These are phyloP conservation scores for Phialophora macrospora DNA, from an alignment of 2,329 filamentous ascomycete species.

Conservation along the genomic window DNA sequence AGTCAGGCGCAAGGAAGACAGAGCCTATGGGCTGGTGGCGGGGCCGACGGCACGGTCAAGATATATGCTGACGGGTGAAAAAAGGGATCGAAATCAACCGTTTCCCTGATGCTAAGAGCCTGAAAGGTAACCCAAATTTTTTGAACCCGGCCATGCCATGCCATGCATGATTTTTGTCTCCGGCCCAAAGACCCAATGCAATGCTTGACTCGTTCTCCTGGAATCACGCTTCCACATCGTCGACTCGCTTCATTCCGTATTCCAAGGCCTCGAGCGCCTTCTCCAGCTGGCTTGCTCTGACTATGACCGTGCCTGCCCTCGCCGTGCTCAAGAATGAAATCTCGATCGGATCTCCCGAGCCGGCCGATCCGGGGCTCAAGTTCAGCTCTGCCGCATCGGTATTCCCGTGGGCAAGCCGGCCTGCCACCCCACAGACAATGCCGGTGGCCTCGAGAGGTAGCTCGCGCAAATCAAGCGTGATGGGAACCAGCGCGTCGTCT, in stretches of 20 bases:
- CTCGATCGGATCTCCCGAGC: slow-evolving; percentile 60
- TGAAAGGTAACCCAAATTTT: neutral
- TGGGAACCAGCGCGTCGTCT: slow-evolving; percentile 73
- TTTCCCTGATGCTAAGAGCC: neutral
- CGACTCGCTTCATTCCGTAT: slow-evolving; percentile 40
- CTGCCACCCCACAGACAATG: slow-evolving; percentile 92
- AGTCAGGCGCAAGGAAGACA: slow-evolving; percentile 32
- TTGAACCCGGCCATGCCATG: neutral
- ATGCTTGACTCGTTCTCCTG: neutral
- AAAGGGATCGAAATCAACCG: neutral
- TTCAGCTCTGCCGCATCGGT: slow-evolving; percentile 43
- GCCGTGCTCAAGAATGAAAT: slow-evolving; percentile 91
- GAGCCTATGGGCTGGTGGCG: slow-evolving; percentile 38
- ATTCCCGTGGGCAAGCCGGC: slow-evolving; percentile 76
- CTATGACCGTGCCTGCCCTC: slow-evolving; percentile 84
- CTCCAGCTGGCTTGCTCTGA: slow-evolving; percentile 74
- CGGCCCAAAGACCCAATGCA: neutral
- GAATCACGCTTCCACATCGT: neutral
- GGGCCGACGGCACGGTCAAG: slow-evolving; percentile 37
- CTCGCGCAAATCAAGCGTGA: slow-evolving; percentile 81
- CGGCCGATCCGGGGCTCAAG: neutral
- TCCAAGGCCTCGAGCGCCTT: slow-evolving; percentile 73
- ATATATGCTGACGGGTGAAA: slow-evolving; percentile 31
- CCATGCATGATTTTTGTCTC: neutral
- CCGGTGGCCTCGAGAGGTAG: slow-evolving; percentile 87